Evolutionary conservation across 2,329 filamentous ascomycete species (phyloP).

Genomic region (Xylaria sp.): DNA sequence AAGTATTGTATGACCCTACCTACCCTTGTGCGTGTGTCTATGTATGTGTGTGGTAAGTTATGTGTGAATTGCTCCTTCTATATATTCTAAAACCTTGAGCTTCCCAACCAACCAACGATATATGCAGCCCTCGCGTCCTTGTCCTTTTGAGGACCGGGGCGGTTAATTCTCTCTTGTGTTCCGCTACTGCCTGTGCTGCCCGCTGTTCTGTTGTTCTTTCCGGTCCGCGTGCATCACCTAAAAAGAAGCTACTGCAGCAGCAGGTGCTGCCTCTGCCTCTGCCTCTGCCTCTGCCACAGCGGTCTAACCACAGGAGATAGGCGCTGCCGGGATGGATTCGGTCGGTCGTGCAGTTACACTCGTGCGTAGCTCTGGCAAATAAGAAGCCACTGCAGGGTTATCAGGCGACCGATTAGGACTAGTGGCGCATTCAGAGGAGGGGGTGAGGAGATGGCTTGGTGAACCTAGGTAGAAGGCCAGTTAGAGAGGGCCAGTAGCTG

Average conservation of each 20-base stretch:
- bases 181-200: not conserved
- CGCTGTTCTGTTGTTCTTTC: slow-evolving; percentile 7
- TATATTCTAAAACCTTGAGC: not conserved
- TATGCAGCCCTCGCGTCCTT: not conserved
- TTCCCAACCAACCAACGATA: not conserved
- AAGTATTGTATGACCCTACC: not conserved
- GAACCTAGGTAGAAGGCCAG: not conserved
- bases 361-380: slow-evolving; percentile 27
- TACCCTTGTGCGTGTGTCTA: not conserved
- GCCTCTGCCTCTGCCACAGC: too few species aligned
- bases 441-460: slow-evolving; percentile 18
- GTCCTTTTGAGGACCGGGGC: not conserved
- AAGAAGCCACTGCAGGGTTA: slow-evolving; percentile 18
- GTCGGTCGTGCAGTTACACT: slow-evolving; percentile 36
- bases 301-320: not conserved
- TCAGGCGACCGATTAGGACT: slow-evolving; percentile 23
- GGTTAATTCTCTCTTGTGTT: slow-evolving; percentile 13
- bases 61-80: too few species aligned
- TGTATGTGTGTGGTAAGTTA: too few species aligned
- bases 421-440: slow-evolving; percentile 19
- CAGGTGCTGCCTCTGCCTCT: not conserved
- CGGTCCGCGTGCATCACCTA: not conserved
- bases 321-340: slow-evolving; percentile 8
- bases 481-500: not conserved
- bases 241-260: slow-evolving; percentile 12